Percentiles rank a stretch among this genome's conserved stretches.
These are phyloP conservation scores for Geotrichum fermentans DNA, from an alignment of 1,139 yeast genomes.

Conservation along the genomic window DNA sequence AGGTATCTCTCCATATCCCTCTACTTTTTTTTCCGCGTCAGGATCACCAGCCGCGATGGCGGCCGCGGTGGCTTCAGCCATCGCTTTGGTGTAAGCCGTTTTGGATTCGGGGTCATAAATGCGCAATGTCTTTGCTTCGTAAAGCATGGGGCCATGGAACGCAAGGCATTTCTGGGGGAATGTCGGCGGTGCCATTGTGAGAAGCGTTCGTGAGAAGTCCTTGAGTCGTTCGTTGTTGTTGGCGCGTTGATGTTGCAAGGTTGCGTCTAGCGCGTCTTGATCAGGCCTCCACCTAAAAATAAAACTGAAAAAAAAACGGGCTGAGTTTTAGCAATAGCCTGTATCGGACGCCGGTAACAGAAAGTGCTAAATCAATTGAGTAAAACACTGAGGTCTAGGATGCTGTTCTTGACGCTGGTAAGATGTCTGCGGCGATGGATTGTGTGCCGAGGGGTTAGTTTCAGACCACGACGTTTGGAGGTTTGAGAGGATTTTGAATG, in stretches of 20 bases:
- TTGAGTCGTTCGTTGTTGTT: neutral
- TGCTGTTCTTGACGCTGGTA: no score
- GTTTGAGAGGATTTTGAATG: neutral
- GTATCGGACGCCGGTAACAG: no score
- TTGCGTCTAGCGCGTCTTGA: neutral
- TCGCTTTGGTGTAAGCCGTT: conserved; percentile 25
- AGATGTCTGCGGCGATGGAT: no score
- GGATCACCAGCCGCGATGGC: conserved; percentile 20
- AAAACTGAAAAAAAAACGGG: no score
- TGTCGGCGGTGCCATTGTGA: conserved; percentile 17
- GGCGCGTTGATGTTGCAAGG: neutral
- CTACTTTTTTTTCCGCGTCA: conserved; percentile 1
- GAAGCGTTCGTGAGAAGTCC: no score
- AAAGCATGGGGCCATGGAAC: conserved; percentile 84
- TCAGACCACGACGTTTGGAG: no score
- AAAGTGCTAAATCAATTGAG: no score
- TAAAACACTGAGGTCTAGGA: no score
- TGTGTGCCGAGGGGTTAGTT: no score
- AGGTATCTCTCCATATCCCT: conserved; percentile 24
- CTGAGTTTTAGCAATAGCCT: no score
- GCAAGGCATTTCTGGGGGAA: conserved; percentile 53
- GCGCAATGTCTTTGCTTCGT: conserved; percentile 77
- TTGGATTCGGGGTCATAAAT: conserved; percentile 53
- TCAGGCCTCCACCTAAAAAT: no score
- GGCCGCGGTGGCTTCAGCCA: conserved; percentile 24